Evolutionary conservation across 2,329 filamentous ascomycete genomes (phyloP).

Genomic region (Aspergillus pseudotamarii): DNA sequence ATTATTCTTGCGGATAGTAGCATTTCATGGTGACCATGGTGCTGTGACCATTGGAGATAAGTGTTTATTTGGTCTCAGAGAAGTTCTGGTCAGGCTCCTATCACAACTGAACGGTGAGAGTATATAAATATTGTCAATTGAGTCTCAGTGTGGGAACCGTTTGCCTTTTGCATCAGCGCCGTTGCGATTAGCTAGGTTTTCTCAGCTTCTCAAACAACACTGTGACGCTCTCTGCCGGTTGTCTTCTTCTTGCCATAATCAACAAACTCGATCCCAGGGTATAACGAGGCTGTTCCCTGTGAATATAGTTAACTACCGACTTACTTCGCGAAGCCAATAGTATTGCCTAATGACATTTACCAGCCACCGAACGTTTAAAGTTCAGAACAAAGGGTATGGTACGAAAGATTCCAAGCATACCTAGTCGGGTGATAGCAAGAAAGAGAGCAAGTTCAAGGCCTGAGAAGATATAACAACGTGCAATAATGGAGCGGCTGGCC

Average conservation of each 20-base stretch:
- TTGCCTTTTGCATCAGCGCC: too few species aligned
- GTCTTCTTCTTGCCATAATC: not conserved
- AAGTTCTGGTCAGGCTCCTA: not conserved
- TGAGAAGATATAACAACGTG: not conserved
- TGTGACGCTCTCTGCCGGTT: too few species aligned
- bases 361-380: not conserved
- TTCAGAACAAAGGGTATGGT: not conserved
- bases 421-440: not conserved
- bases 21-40: not conserved
- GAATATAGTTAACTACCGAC: too few species aligned
- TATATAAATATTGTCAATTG: not conserved
- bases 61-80: not conserved
- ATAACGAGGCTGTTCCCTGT: not conserved
- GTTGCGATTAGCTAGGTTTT: too few species aligned
- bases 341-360: too few species aligned
- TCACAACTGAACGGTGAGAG: not conserved
- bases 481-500: not conserved
- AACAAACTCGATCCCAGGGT: not conserved
- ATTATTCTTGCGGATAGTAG: not conserved
- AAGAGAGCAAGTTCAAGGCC: not conserved
- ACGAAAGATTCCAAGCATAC: not conserved
- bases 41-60: not conserved
- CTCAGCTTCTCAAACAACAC: too few species aligned
- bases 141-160: not conserved
- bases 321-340: too few species aligned